Evolutionary conservation across 768 basidiomycete species (phyloP), one percentile per base, ranked within the genome.

Genomic region (Hirschioporus abietinus): DNA sequence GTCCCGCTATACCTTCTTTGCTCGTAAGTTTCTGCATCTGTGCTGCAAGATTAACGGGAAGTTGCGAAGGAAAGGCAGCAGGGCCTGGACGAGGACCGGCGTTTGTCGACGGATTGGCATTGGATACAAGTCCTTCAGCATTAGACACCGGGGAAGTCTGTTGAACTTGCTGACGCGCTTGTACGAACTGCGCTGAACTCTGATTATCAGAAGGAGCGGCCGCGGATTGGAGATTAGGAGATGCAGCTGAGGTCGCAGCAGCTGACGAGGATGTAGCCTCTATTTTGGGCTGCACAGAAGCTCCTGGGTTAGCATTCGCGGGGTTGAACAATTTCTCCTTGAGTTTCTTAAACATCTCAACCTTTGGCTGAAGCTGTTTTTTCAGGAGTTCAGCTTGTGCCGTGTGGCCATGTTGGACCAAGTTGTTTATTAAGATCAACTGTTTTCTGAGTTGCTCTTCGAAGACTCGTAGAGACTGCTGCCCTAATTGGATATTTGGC

Each of bases 21-120:
- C 72, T 82, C 82, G 78, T 70, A 69, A 82, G 67, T 69, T 83
- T 85, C 66, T 82, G 81, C 78, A 84, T 80, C 68, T 84, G 86
- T 30, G 76, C 70, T 3, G 72, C 76, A 15, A 79, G 23, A 18
- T 63, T 24, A 30, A 62, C 35, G 52, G 25, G 25, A 27, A 42
- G 35, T 7, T 65, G 24, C 9, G 63, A 42, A 25, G 25, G 25
- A 24, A 63, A 64, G 5, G 35, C 25, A 12, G 27, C 36, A 57
- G 52, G n/a, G 30, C 34, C 63, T 9, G 66, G 63, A 8, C 27
- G 61, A 24, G 52, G 23, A 20, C 30, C 35, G 24, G n/a, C 42
- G 42, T 52, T 52, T 52, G 42, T 20, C 12, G 42, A 52, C 1
- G 42, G 42, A 52, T 52, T 52, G 3, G 66, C 26, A 27, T 23